Evolutionary conservation across 768 basidiomycete genomes (phyloP).

Genomic region (Termitomyces sp.): DNA sequence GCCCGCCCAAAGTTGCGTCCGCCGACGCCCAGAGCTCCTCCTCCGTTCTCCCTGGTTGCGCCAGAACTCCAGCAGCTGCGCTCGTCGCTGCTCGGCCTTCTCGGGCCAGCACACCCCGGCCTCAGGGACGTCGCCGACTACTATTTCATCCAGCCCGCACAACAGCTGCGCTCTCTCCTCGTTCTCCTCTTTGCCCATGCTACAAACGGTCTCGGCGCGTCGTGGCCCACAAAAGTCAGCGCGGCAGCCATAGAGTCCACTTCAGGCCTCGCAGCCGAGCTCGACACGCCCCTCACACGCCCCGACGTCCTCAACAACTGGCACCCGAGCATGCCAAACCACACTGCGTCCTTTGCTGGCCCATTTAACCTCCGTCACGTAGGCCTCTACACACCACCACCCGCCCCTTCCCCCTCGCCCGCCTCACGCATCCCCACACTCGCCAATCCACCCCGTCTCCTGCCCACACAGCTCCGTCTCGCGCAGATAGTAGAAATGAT

Average conservation of each 20-base stretch:
- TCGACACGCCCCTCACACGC: conserved; percentile 77
- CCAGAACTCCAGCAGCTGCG: conserved; percentile 72
- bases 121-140: conserved; percentile 87
- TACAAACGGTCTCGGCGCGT: conserved; percentile 81
- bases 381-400: conserved; percentile 30
- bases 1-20: conserved; percentile 23
- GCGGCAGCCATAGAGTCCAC: conserved; percentile 55
- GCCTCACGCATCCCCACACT: conserved; percentile 18
- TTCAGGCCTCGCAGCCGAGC: conserved; percentile 48
- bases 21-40: no score
- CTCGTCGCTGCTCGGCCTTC: conserved; percentile 66
- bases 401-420: conserved; percentile 22
- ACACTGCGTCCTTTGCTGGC: conserved; percentile 62
- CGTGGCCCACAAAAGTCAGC: conserved; percentile 61
- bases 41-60: conserved; percentile 66
- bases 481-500: conserved; percentile 99
- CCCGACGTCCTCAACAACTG: conserved; percentile 87
- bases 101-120: conserved; percentile 87
- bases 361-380: conserved; percentile 49
- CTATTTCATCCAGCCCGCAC: conserved; percentile 87
- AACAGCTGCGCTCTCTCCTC: conserved; percentile 86
- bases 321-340: conserved; percentile 84
- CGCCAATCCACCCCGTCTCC: conserved; percentile 38
- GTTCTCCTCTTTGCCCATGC: conserved; percentile 89
- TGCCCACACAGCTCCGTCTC: conserved; percentile 88